These are phyloP conservation scores for Amanita phalloides DNA, from an alignment of 768 basidiomycete species.

Conservation along the genomic window DNA sequence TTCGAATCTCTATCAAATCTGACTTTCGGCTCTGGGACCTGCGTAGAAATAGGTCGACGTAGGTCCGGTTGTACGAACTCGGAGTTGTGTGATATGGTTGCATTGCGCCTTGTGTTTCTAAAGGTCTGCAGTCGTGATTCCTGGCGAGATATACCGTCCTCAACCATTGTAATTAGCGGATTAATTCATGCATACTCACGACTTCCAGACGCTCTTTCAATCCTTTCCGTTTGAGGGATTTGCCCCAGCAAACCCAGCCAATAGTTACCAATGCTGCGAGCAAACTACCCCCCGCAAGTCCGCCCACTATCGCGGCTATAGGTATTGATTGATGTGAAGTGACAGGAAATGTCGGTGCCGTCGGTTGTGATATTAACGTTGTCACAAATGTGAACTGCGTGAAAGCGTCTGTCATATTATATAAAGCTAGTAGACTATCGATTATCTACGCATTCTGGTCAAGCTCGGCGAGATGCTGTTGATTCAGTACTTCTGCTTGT, in stretches of 20 bases:
- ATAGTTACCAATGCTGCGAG: constrained; percentile 32
- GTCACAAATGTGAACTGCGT: constrained; percentile 2
- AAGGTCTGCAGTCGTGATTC: constrained; percentile 17
- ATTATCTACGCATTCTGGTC: constrained; percentile 19
- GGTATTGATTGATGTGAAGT: constrained; percentile 21
- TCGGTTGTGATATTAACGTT: neutral
- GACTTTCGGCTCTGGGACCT: constrained; percentile 23
- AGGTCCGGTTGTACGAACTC: constrained; percentile 9
- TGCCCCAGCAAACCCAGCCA: constrained; percentile 38
- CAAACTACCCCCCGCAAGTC: constrained; percentile 33
- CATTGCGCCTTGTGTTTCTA: constrained; percentile 33
- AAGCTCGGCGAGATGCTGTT: constrained; percentile 54
- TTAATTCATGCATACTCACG: constrained; percentile 9
- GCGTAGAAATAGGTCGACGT: constrained; percentile 11
- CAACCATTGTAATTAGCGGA: neutral
- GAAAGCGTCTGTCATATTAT: constrained; percentile 6
- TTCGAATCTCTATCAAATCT: constrained; percentile 20
- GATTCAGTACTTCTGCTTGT: constrained; percentile 76
- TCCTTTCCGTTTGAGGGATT: constrained; percentile 25
- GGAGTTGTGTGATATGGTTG: constrained; percentile 12
- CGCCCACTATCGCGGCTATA: constrained; percentile 39
- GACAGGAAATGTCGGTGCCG: neutral
- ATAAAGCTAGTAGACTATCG: neutral
- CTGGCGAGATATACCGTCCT: constrained; percentile 6
- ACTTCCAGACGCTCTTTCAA: constrained; percentile 17